These are phyloP conservation scores for Penicillium coffeae DNA, from an alignment of 495 filamentous ascomycete species.

Conservation along the genomic window DNA sequence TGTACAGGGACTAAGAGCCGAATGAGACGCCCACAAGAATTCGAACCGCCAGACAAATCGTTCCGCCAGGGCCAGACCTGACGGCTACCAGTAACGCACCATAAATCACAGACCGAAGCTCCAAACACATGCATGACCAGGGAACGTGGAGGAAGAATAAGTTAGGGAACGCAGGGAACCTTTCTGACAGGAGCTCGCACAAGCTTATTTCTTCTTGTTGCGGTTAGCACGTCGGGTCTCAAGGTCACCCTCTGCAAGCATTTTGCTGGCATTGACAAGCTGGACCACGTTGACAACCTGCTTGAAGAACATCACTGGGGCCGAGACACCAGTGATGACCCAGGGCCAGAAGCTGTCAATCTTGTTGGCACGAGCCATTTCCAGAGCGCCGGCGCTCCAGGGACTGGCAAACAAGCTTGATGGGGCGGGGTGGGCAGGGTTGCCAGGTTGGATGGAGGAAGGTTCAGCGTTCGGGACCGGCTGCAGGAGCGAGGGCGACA, in stretches of 20 bases:
- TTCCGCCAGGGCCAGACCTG: conserved; percentile 10
- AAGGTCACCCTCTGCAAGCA: conserved; percentile 86
- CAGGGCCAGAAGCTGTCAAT: conserved; percentile 82
- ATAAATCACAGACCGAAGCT: conserved; percentile 33
- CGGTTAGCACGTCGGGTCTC: conserved; percentile 28
- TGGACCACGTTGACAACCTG: conserved; percentile 93
- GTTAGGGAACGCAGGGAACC: conserved; percentile 8
- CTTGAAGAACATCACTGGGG: conserved; percentile 85
- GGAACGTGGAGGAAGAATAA: conserved; percentile 10
- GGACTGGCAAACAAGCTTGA: conserved; percentile 73
- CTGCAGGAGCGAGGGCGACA: conserved; percentile 77
- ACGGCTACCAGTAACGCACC: conserved; percentile 13
- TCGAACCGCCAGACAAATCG: conserved; percentile 17
- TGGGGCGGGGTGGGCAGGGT: conserved; percentile 60
- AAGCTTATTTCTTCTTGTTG: conserved; percentile 18
- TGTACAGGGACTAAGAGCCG: conserved; percentile 18
- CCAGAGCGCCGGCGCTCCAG: conserved; percentile 85
- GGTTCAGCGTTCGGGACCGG: conserved; percentile 41
- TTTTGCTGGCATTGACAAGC: conserved; percentile 86
- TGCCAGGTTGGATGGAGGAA: conserved; percentile 59
- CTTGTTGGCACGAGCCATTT: conserved; percentile 89
- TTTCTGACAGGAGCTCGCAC: background rate
- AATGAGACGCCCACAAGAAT: conserved; percentile 19
- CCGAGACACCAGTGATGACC: conserved; percentile 76
- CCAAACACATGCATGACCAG: conserved; percentile 39